A percentile compares a stretch with the other conserved stretches of the same genome.
These are phyloP conservation scores for Fraxinus americana DNA, from an alignment of 257 asterid genomes.

Conservation along the genomic window DNA sequence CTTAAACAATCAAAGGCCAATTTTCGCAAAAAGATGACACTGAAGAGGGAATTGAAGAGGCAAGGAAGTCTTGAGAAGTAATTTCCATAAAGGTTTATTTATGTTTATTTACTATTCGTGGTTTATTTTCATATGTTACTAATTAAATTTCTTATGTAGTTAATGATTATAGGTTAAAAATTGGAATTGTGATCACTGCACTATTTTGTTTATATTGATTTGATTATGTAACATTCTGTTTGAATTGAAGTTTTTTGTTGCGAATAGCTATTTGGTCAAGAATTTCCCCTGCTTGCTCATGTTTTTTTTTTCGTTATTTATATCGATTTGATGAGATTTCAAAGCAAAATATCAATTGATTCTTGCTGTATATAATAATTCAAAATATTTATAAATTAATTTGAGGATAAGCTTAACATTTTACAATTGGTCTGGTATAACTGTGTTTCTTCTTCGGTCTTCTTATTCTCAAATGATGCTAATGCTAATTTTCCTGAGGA, in stretches of 20 bases:
- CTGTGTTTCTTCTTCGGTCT: background rate
- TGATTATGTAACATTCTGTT: background rate
- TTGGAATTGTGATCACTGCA: too few relatives aligned
- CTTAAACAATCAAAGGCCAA: too few relatives aligned
- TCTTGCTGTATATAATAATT: background rate
- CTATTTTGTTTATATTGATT: background rate
- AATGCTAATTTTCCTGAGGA: background rate
- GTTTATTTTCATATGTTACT: background rate
- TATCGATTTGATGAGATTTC: background rate
- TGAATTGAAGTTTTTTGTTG: background rate
- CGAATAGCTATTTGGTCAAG: too few relatives aligned
- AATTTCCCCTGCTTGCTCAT: too few relatives aligned
- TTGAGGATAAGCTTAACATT: background rate
- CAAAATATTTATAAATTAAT: background rate
- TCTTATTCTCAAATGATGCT: background rate
- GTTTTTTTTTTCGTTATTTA: too few relatives aligned
- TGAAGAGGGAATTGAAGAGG: too few relatives aligned
- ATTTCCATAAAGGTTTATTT: background rate
- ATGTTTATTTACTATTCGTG: background rate
- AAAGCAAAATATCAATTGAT: too few relatives aligned
- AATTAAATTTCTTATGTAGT: background rate
- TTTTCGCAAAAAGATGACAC: too few relatives aligned
- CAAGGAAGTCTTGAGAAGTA: too few relatives aligned
- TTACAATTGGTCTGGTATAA: background rate
- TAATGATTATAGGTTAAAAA: background rate